phyloP scores from a whole-genome alignment of 2,329 filamentous ascomycete species.

The Coniochaeta pulveracea region DNA sequence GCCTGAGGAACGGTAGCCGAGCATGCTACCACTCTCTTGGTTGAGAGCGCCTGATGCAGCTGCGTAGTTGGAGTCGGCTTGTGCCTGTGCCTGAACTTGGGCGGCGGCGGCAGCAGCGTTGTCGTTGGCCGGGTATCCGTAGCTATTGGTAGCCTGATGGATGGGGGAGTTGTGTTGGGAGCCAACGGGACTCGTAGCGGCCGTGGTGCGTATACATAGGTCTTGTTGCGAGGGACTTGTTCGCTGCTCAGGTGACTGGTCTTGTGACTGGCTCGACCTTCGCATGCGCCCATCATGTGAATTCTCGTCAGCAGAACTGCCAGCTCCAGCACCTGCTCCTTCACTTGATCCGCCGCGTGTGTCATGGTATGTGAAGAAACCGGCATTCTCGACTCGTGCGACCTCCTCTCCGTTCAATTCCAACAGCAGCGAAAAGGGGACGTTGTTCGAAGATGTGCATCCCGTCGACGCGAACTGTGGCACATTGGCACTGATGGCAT shows the following conservation, averaged over 20 bases:
- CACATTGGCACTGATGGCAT: constrained; percentile 60
- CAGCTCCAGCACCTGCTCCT: constrained; percentile 16
- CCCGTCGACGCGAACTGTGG: constrained; percentile 47
- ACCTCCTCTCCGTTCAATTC: constrained; percentile 42
- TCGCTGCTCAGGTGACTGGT: constrained; percentile 31
- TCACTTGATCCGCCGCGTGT: constrained; percentile 12
- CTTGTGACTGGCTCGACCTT: constrained; percentile 29
- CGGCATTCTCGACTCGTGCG: constrained; percentile 32
- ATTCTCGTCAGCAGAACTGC: constrained; percentile 18
- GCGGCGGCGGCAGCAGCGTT: constrained; percentile 35
- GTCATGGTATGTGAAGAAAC: constrained; percentile 31
- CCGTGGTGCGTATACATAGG: constrained; percentile 17
- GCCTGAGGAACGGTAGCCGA: constrained; percentile 41
- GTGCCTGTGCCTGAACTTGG: constrained; percentile 24
- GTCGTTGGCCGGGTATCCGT: constrained; percentile 44
- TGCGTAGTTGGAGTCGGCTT: constrained; percentile 20
- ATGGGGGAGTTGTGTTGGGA: constrained; percentile 16
- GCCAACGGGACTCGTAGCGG: constrained; percentile 18
- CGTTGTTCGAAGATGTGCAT: constrained; percentile 31
- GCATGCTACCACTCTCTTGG: constrained; percentile 37
- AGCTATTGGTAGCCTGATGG: constrained; percentile 40
- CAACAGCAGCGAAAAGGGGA: constrained; percentile 43
- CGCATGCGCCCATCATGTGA: constrained; percentile 28
- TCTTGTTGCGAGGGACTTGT: constrained; percentile 28
- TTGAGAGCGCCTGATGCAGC: constrained; percentile 21